Base-by-base conservation (phyloP, 441 rosid species). In the Manihot esculenta region DNA sequence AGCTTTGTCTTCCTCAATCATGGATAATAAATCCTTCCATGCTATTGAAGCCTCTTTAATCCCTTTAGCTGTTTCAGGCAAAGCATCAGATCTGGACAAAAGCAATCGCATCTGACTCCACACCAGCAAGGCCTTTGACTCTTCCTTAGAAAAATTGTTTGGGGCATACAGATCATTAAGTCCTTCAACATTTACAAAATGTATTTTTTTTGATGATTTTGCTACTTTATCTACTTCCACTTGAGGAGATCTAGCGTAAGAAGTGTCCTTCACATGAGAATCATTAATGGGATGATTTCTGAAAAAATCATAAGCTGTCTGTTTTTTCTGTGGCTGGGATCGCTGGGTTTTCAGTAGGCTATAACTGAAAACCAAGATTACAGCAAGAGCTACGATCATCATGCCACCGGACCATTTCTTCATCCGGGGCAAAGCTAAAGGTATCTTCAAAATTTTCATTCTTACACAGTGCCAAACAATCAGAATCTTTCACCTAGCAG, bases 1-100 rank as follows among this genome's bases (percentile, higher is more conserved):
- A 18, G 57, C 51, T 50, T 80, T 82, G 62, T 82, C 82, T 70
- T 77, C 64, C 65, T 69, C 71, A 58, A 86, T 82, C 30, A 63
- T 62, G 5, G 78, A 66, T 58, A 81, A 56, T 68, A 87, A 81
- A 67, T 80, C 81, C 73, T 83, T 87, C 89, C 93, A 86, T 0
- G 86, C 90, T 30, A 83, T 14, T 0, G 96, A 78, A 68, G 92
- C 97, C 81, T 91, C 98, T 72, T 83, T 78, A 50, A 94, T 64
- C 76, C 98, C 98, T 74, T 80, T 93, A 60, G 81, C 85, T n/a
- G 91, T 88, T 74, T 84, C 94, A 33, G 89, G 83, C 81, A 93
- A 81, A 71, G 94, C 86, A 81, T 89, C 92, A 0, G 89, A 85
- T 69, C 97, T 81, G 33, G 94, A 85, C 53, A 93, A 69, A 21